phyloP scores from a whole-genome alignment of 257 asterid species.

The Nicotiana knightiana region DNA sequence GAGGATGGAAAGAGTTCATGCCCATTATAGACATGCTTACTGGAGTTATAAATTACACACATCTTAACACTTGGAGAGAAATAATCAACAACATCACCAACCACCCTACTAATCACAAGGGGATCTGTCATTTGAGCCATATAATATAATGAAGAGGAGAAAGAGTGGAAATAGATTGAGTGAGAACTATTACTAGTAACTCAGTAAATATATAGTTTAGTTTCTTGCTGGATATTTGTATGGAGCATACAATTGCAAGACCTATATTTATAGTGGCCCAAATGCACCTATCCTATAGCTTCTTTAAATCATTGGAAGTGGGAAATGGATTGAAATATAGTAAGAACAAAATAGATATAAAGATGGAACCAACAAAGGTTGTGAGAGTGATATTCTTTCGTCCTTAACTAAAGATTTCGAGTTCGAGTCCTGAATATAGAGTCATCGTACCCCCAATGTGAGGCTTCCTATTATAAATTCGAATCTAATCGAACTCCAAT shows the following conservation, averaged over 20 bases:
- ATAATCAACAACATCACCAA: constrained; percentile 78
- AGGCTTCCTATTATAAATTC: too few species aligned
- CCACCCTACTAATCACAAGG: constrained; percentile 55
- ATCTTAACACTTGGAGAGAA: constrained; percentile 44
- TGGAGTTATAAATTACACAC: constrained; percentile 55
- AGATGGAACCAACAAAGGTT: too few species aligned
- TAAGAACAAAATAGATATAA: too few species aligned
- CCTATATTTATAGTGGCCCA: constrained; percentile 17
- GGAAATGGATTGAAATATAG: background rate
- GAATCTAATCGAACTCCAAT: background rate
- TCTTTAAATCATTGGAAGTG: background rate
- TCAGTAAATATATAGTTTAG: background rate
- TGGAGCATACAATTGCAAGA: background rate
- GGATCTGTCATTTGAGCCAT: constrained; percentile 40
- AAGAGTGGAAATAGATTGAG: background rate
- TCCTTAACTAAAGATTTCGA: too few species aligned
- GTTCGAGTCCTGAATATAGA: too few species aligned
- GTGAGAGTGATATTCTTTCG: too few species aligned
- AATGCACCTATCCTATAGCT: background rate
- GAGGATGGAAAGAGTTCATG: constrained; percentile 73
- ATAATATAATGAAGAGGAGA: background rate
- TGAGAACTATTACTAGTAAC: background rate
- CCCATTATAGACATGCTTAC: constrained; percentile 69
- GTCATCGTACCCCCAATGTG: too few species aligned
- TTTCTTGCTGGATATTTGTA: background rate